These are phyloP conservation scores for Bipolaris gigantea DNA, from an alignment of 2,329 filamentous ascomycete species.

Conservation along the genomic window DNA sequence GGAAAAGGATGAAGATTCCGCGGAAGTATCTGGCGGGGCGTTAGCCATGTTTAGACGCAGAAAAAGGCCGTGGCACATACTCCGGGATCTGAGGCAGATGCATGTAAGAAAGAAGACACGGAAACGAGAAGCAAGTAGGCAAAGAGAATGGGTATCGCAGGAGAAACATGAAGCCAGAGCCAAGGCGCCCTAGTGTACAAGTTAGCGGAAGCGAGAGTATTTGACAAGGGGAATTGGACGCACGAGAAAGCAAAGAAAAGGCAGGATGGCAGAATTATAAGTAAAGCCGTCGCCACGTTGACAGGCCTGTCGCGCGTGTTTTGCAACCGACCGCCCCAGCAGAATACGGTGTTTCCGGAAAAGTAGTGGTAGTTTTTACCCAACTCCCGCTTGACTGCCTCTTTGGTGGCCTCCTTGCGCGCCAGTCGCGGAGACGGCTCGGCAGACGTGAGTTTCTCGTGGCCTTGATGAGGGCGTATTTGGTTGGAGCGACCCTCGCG, in stretches of 20 bases:
- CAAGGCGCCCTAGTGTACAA: slow-evolving; percentile 64
- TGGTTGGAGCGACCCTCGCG: slow-evolving; percentile 54
- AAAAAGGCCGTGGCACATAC: slow-evolving; percentile 60
- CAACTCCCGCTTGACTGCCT: slow-evolving; percentile 48
- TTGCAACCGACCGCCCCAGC: slow-evolving; percentile 79
- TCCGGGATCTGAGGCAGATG: slow-evolving; percentile 88
- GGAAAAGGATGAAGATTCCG: slow-evolving; percentile 90
- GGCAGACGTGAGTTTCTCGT: slow-evolving; percentile 81
- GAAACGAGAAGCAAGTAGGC: slow-evolving; percentile 90
- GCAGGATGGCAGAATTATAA: slow-evolving; percentile 75
- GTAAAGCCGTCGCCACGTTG: slow-evolving; percentile 80
- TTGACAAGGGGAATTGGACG: slow-evolving; percentile 31
- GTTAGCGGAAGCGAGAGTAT: slow-evolving; percentile 16
- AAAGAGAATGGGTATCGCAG: slow-evolving; percentile 85
- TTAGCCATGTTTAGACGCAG: slow-evolving; percentile 17
- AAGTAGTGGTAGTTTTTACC: slow-evolving; percentile 91
- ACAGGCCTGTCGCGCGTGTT: slow-evolving; percentile 86
- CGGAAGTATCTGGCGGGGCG: slow-evolving; percentile 71
- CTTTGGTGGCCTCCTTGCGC: slow-evolving; percentile 46
- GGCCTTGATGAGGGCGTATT: slow-evolving; percentile 58
- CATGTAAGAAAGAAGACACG: slow-evolving; percentile 91
- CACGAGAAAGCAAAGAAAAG: slow-evolving; percentile 84
- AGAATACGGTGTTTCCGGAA: slow-evolving; percentile 90
- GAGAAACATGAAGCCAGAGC: slow-evolving; percentile 83
- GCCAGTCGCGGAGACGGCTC: slow-evolving; percentile 72